These are phyloP conservation scores for Rhizoclosmatium globosum DNA, from an alignment of 192 early-diverging fungal genomes.

Conservation along the genomic window DNA sequence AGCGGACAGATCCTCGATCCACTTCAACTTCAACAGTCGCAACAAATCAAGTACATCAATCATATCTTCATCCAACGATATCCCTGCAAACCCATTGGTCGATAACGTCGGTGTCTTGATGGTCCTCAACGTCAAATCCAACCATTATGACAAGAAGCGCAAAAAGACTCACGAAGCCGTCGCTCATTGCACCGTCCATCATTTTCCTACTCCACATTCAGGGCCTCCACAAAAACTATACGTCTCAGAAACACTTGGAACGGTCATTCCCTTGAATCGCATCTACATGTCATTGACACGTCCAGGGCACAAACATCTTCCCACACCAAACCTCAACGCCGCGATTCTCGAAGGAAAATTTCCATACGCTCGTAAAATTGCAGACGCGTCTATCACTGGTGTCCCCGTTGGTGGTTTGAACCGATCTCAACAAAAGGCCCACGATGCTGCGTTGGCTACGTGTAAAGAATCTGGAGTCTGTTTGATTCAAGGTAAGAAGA, in stretches of 20 bases:
- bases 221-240: slow-evolving; percentile 3
- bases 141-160: neutral
- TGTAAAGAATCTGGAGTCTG: slow-evolving; percentile 3
- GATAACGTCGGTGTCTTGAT: slow-evolving; percentile 18
- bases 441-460: slow-evolving; percentile 29
- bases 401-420: slow-evolving; percentile 7
- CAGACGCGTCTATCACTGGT: neutral
- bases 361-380: slow-evolving; percentile 7
- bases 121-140: neutral
- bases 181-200: slow-evolving; percentile 18
- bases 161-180: slow-evolving; percentile 5
- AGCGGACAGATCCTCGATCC: neutral
- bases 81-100: slow-evolving; percentile 3
- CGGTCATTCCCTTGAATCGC: slow-evolving; percentile 20
- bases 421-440: slow-evolving; percentile 25
- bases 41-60: neutral
- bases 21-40: neutral
- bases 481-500: slow-evolving; percentile 24
- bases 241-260: neutral
- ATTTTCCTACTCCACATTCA: slow-evolving; percentile 8
- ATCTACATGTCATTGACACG: slow-evolving; percentile 7
- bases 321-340: neutral
- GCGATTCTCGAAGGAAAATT: slow-evolving; percentile 29
- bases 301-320: neutral
- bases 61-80: neutral